Conservation (phyloP, 2,329 filamentous ascomycete species). For the Myriosclerotinia duriaeana region DNA sequence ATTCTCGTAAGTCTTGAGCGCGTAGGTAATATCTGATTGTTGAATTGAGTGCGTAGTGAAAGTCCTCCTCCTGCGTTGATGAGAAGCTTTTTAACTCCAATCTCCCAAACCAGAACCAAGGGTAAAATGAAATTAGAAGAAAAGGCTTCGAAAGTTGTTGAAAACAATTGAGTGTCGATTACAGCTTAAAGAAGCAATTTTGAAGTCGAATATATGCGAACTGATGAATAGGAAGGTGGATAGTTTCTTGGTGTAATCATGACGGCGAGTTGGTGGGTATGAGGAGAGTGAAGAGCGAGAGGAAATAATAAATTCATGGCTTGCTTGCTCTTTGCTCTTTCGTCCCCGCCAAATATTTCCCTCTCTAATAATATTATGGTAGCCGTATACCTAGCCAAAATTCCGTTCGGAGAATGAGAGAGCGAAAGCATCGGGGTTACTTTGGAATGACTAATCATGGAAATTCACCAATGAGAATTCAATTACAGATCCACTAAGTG, state of each 20-base stretch:
- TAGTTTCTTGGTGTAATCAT: conserved; percentile 24
- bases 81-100: conserved; percentile 20
- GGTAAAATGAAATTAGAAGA: not conserved
- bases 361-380: not conserved
- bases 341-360: conserved; percentile 20
- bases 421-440: not conserved
- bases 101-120: conserved; percentile 15
- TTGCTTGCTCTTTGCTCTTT: conserved; percentile 1
- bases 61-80: conserved; percentile 22
- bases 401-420: conserved; percentile 13
- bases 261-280: conserved; percentile 18
- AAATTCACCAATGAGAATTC: not conserved
- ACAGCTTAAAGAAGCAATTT: conserved; percentile 18
- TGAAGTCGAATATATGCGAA: conserved; percentile 15
- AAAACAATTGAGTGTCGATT: conserved; percentile 18
- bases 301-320: conserved; percentile 18
- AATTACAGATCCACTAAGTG: not conserved
- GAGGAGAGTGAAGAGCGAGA: conserved; percentile 10
- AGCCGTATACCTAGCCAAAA: conserved; percentile 14
- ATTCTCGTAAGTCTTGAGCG: conserved; percentile 13
- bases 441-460: not conserved
- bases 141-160: conserved; percentile 16
- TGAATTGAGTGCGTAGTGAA: conserved; percentile 27
- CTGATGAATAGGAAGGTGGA: conserved; percentile 9
- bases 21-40: conserved; percentile 16